Evolutionary conservation across 2,329 filamentous ascomycete species (phyloP), one percentile per base, ranked within the genome.

Genomic region (Stylonectria norvegica): DNA sequence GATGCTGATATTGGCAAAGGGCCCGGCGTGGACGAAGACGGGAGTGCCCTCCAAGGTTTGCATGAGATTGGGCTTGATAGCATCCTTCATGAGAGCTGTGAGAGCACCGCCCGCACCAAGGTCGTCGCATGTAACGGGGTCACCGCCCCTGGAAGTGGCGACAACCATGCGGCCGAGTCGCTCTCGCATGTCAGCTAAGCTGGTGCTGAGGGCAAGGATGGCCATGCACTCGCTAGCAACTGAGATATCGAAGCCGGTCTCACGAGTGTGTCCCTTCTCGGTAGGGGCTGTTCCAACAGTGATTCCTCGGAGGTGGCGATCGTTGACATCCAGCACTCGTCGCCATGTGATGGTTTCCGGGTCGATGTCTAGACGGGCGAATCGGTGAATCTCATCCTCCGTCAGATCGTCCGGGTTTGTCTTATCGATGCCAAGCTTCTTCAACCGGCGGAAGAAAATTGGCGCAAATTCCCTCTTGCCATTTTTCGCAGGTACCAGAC

Each of bases 21-120:
- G 93, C 4, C 93, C 93, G 16, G 93, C 93, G 60, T 98, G 93
- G 11, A 98, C 93, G 60, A 98, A 94, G 3, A 97, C 93, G 0
- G 93, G 93, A 6, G 93, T 98, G 19, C 93, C 93, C 65, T 98
- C 93, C 38, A 98, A 74, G 20, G 89, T 95, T 68, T 98, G 93
- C 93, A 98, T 97, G 50, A 98, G 73, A 70, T 96, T 98, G 44
- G 93, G 93, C 76, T 98, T 98, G 71, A 97, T 95, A 41, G 93
- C 90, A 67, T 98, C 93, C 70, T 86, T 93, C 87, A 98, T 96
- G 57, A 98, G 75, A 20, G 90, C 91, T 30, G 93, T 89, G 50
- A 98, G 73, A 36, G 93, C 93, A 56, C 93, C 93, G 39, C 90
- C 90, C 15, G 84, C 88, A 53, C 93, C 93, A 57, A 98, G 81